phyloP scores from a whole-genome alignment of 2,329 filamentous ascomycete species.

The Sporothrix brasiliensis region DNA sequence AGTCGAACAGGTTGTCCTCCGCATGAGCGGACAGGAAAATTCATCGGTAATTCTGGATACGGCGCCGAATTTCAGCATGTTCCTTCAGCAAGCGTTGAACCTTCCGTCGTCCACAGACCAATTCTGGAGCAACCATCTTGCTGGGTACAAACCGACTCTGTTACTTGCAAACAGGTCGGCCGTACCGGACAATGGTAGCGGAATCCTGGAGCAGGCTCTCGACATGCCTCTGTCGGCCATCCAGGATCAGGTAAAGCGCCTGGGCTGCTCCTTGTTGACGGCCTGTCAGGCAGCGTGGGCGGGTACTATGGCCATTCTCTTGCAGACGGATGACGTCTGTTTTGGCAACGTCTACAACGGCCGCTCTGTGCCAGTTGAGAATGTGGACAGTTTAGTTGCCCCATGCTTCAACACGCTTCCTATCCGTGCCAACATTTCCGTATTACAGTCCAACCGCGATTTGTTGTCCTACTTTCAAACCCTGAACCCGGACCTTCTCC shows the following conservation, averaged over 20 bases:
- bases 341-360: slow-evolving; percentile 88
- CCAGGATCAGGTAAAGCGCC: slow-evolving; percentile 52
- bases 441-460: slow-evolving; percentile 54
- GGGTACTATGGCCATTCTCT: slow-evolving; percentile 60
- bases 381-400: slow-evolving; percentile 73
- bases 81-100: slow-evolving; percentile 62
- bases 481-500: slow-evolving; percentile 59
- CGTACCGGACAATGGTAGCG: background rate
- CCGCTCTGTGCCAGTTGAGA: slow-evolving; percentile 66
- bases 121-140: slow-evolving; percentile 68
- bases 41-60: slow-evolving; percentile 30
- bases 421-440: slow-evolving; percentile 60
- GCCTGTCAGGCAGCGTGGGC: slow-evolving; percentile 75
- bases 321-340: slow-evolving; percentile 67
- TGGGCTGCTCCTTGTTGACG: slow-evolving; percentile 66
- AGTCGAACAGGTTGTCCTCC: slow-evolving; percentile 62
- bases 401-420: slow-evolving; percentile 93
- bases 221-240: slow-evolving; percentile 50
- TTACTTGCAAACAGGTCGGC: slow-evolving; percentile 21
- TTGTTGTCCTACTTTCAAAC: slow-evolving; percentile 43
- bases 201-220: slow-evolving; percentile 39
- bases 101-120: slow-evolving; percentile 53
- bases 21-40: slow-evolving; percentile 49
- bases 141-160: slow-evolving; percentile 49
- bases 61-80: slow-evolving; percentile 61